Percentiles rank a stretch among this genome's conserved stretches.
Conservation (phyloP, 1,284 basidiomycete species). For the Cryptococcus sp. region DNA sequence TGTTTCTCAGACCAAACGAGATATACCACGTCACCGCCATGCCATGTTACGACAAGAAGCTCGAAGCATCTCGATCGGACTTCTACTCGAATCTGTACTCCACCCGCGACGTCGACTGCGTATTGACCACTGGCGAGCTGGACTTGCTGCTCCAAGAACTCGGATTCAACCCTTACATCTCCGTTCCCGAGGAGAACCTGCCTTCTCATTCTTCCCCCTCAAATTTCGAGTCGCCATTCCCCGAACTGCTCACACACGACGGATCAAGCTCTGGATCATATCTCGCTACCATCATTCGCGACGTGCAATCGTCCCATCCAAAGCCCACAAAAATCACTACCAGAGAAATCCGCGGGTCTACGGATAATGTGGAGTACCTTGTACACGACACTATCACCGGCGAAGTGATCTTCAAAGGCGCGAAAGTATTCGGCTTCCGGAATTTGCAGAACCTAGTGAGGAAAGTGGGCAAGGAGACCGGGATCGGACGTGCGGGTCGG, state of each 20-base stretch:
- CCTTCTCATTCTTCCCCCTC: conserved; percentile 1
- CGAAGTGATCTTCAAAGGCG: conserved; percentile 80
- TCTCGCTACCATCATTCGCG: conserved; percentile 71
- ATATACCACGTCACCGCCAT: conserved; percentile 97
- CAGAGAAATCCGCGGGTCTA: conserved; percentile 63
- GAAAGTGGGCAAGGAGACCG: conserved; percentile 83
- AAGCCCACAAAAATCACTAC: conserved; percentile 60
- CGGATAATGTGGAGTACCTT: conserved; percentile 68
- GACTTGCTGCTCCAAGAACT: conserved; percentile 82
- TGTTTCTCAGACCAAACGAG: conserved; percentile 64
- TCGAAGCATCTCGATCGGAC: conserved; percentile 91
- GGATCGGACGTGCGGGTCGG: conserved; percentile 65
- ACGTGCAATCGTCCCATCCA: conserved; percentile 57
- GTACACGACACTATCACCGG: conserved; percentile 59
- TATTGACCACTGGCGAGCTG: conserved; percentile 95
- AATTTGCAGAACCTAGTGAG: conserved; percentile 97
- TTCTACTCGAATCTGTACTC: conserved; percentile 78
- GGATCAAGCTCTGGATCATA: conserved; percentile 95
- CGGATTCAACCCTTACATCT: conserved; percentile 69
- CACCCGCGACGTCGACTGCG: conserved; percentile 93
- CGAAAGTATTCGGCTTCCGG: conserved; percentile 95
- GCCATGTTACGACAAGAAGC: conserved; percentile 99
- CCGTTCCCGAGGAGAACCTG: conserved; percentile 9
- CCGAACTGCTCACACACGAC: conserved; percentile 73
- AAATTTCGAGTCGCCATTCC: conserved; percentile 55